A percentile compares a stretch with the other conserved stretches of the same genome.
Conservation (phyloP, 768 basidiomycete species). For the Multifurca ochricompacta region DNA sequence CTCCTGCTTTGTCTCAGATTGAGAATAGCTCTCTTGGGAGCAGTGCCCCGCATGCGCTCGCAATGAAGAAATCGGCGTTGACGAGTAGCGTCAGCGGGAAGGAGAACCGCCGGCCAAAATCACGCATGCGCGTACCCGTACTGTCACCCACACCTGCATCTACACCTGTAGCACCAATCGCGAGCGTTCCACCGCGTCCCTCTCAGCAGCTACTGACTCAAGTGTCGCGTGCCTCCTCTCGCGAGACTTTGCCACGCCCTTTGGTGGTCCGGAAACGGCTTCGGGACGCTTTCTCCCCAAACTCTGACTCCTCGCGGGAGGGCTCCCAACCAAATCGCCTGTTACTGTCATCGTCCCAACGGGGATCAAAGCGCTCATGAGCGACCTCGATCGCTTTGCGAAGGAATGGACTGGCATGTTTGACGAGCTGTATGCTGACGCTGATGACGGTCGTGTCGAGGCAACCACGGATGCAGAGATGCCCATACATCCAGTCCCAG, state of each 20-base stretch:
- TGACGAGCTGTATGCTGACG: not conserved
- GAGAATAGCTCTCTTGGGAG: not conserved
- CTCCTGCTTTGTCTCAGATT: not conserved
- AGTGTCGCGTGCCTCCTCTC: not conserved
- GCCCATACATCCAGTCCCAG: not conserved
- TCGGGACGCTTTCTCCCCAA: not conserved
- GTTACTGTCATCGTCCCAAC: not conserved
- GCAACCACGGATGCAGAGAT: not conserved
- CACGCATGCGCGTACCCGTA: not conserved
- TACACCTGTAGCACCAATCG: not conserved
- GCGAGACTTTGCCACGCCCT: not conserved
- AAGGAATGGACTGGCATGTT: slow-evolving; percentile 16
- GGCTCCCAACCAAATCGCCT: not conserved
- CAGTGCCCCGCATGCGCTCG: not conserved
- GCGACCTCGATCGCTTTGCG: slow-evolving; percentile 10
- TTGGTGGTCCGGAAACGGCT: not conserved
- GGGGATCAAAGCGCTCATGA: slow-evolving; percentile 8
- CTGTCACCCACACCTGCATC: no score
- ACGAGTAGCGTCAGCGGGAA: not conserved
- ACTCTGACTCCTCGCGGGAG: not conserved
- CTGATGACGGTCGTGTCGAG: not conserved
- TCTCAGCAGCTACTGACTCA: not conserved
- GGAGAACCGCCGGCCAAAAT: slow-evolving; percentile 3
- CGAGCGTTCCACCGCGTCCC: not conserved
- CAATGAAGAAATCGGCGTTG: not conserved